Evolutionary conservation across 1,139 yeast species (phyloP).

Genomic region (Sugiyamaella sp.): DNA sequence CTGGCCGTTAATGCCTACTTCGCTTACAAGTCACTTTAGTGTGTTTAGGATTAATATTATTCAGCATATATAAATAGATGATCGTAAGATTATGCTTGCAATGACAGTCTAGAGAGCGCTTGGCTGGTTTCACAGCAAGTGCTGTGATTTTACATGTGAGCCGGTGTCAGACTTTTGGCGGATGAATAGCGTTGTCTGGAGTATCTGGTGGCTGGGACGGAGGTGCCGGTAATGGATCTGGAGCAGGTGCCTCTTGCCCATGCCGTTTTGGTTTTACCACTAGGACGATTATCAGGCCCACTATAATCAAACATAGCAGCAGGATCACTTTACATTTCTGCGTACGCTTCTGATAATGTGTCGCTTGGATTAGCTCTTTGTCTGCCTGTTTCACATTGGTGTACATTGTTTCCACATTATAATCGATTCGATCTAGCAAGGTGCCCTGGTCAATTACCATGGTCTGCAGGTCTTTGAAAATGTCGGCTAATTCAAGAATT

Average conservation of each 20-base stretch:
- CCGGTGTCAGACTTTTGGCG: background rate
- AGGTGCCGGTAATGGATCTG: slow-evolving; percentile 24
- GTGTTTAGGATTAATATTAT: slow-evolving; percentile 8
- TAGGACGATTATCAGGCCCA: slow-evolving; percentile 71
- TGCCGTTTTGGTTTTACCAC: slow-evolving; percentile 63
- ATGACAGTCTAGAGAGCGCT: too few species aligned
- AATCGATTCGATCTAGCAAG: slow-evolving; percentile 86
- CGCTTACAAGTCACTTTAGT: too few species aligned
- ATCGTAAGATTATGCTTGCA: slow-evolving; percentile 13
- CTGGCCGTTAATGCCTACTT: too few species aligned
- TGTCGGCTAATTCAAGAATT: slow-evolving; percentile 87
- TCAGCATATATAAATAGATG: slow-evolving; percentile 19
- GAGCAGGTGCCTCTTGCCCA: slow-evolving; percentile 25
- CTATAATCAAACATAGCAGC: slow-evolving; percentile 66
- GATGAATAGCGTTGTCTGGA: slow-evolving; percentile 3
- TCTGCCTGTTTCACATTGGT: slow-evolving; percentile 77
- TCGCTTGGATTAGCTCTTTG: slow-evolving; percentile 74
- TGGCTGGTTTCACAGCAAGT: too few species aligned
- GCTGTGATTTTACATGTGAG: too few species aligned
- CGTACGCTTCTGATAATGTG: slow-evolving; percentile 80
- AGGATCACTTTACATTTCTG: slow-evolving; percentile 89
- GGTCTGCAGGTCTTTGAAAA: slow-evolving; percentile 89
- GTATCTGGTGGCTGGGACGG: slow-evolving; percentile 20
- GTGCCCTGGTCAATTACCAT: slow-evolving; percentile 96
- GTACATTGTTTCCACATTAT: slow-evolving; percentile 79